phyloP scores from a whole-genome alignment of 805 yeast species.

The Cyberlindnera lachancei region DNA sequence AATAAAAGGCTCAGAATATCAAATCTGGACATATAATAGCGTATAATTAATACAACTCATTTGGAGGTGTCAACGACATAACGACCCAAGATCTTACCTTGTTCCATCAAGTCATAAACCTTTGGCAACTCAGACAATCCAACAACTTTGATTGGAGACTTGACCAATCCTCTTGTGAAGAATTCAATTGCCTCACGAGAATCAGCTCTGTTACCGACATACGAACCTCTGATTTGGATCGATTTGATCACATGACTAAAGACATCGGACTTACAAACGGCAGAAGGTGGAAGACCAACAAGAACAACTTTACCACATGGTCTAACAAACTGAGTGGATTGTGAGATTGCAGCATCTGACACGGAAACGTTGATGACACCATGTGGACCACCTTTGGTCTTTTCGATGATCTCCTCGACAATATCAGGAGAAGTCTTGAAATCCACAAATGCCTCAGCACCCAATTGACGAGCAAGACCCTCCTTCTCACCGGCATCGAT shows the following conservation, averaged over 20 bases:
- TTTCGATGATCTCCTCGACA: conserved; percentile 41
- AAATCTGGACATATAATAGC: too few relatives aligned
- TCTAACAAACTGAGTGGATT: conserved; percentile 50
- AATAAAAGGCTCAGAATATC: too few relatives aligned
- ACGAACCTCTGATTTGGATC: conserved; percentile 66
- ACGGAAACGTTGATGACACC: conserved; percentile 67
- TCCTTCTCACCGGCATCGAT: conserved; percentile 62
- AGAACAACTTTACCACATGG: conserved; percentile 61
- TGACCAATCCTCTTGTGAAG: conserved; percentile 58
- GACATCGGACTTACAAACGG: conserved; percentile 58
- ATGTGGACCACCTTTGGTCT: conserved; percentile 66
- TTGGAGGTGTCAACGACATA: conserved; percentile 53
- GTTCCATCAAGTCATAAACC: conserved; percentile 51
- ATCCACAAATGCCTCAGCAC: conserved; percentile 57
- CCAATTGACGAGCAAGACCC: conserved; percentile 31
- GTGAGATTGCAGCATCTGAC: conserved; percentile 55
- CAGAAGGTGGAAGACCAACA: conserved; percentile 75
- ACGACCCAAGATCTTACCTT: conserved; percentile 57
- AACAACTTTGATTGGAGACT: conserved; percentile 53
- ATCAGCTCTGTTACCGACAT: conserved; percentile 85
- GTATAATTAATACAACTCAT: too few relatives aligned
- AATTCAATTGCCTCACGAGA: conserved; percentile 70
- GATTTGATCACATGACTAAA: conserved; percentile 67
- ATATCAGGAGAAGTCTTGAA: conserved; percentile 47
- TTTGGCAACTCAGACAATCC: conserved; percentile 47